A percentile compares a stretch with the other conserved stretches of the same genome.
Evolutionary conservation across 2,329 filamentous ascomycete species (phyloP).

Genomic region (Fusarium solani-melongenae): DNA sequence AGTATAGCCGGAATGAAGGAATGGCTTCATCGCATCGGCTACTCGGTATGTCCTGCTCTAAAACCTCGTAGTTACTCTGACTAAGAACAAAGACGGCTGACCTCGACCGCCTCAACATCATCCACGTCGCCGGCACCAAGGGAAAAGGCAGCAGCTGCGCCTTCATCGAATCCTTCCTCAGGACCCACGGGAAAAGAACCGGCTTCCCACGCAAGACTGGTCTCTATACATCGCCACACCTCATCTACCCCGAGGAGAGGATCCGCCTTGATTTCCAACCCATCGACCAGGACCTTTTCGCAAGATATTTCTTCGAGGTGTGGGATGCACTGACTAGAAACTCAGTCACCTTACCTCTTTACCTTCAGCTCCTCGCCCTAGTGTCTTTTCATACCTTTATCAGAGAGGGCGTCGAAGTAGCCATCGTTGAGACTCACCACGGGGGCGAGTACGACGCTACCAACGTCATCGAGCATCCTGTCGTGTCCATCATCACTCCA

Average conservation of each 20-base stretch:
- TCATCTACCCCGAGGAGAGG: neutral
- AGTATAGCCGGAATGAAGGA: neutral
- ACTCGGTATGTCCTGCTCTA: neutral
- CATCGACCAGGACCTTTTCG: neutral
- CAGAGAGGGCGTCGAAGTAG: neutral
- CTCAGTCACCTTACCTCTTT: neutral
- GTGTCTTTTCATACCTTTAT: neutral
- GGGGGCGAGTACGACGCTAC: neutral
- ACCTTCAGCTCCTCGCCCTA: neutral
- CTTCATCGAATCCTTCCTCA: neutral
- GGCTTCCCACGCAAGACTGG: neutral
- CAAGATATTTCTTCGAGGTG: neutral
- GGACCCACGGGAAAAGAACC: neutral
- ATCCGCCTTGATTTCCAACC: neutral
- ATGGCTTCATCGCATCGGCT: neutral
- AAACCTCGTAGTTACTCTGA: fast-evolving
- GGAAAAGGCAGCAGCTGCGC: neutral
- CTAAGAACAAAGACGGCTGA: neutral
- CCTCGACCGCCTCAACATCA: neutral
- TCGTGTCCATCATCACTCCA: neutral
- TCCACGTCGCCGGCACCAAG: neutral
- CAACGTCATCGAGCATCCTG: neutral
- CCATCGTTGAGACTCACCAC: neutral
- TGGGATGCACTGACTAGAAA: neutral
- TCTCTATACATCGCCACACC: neutral